phyloP scores from a whole-genome alignment of 768 basidiomycete species.

The Amanita pallidorosea region DNA sequence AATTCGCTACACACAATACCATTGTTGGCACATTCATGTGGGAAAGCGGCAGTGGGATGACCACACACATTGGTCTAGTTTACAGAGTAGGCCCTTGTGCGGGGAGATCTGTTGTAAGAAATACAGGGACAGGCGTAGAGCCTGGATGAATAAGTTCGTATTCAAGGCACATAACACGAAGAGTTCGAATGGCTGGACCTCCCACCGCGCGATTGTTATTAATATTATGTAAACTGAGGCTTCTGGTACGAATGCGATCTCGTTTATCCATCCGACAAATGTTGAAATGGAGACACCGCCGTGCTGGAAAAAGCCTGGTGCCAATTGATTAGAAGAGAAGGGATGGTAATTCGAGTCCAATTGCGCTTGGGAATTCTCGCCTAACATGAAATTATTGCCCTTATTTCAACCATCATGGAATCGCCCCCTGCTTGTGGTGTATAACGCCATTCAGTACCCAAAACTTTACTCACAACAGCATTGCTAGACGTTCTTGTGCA shows the following conservation, averaged over 20 bases:
- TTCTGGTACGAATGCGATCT: slow-evolving; percentile 2
- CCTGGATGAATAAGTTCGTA: slow-evolving; percentile 5
- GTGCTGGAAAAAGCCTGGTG: slow-evolving; percentile 9
- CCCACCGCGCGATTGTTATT: neutral
- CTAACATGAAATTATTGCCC: too few relatives aligned
- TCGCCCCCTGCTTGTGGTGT: too few relatives aligned
- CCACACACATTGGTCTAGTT: too few relatives aligned
- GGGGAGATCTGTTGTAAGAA: slow-evolving; percentile 10
- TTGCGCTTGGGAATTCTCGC: slow-evolving; percentile 7
- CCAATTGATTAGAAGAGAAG: neutral
- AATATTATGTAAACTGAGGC: slow-evolving; percentile 4
- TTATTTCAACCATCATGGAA: too few relatives aligned
- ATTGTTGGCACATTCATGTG: too few relatives aligned
- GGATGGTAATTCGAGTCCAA: neutral
- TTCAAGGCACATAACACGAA: slow-evolving; percentile 2
- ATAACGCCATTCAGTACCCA: too few relatives aligned
- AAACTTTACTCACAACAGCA: too few relatives aligned
- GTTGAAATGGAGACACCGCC: slow-evolving; percentile 11
- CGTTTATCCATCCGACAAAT: slow-evolving; percentile 10
- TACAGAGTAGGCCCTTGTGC: slow-evolving; percentile 9
- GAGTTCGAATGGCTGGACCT: slow-evolving; percentile 9
- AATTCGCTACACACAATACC: too few relatives aligned
- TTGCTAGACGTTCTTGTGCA: too few relatives aligned
- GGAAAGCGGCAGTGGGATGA: too few relatives aligned
- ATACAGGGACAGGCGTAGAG: slow-evolving; percentile 6